Percentiles rank a stretch among this genome's conserved stretches.
phyloP scores from a whole-genome alignment of 805 yeast species.

The Candida ulmi region DNA sequence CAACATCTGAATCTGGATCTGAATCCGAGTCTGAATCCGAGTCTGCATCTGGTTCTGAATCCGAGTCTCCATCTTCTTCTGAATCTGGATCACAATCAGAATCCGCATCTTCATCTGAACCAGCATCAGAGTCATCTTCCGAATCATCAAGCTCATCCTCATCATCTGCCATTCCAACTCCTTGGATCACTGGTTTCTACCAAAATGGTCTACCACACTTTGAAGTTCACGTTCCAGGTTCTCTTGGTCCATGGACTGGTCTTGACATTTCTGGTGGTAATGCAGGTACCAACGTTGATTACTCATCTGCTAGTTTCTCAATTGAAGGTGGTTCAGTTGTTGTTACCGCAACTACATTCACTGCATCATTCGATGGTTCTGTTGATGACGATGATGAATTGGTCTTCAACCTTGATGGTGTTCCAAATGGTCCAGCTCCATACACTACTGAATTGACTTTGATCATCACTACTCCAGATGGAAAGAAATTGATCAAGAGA shows the following conservation, averaged over 20 bases:
- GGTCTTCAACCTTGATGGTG: conserved; percentile 41
- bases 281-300: conserved; percentile 28
- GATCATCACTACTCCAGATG: neutral
- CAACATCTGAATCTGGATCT: too few relatives aligned
- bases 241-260: conserved; percentile 57
- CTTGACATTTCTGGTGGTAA: conserved; percentile 53
- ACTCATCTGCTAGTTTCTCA: too few relatives aligned
- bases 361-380: conserved; percentile 34
- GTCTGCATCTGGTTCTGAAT: too few relatives aligned
- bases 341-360: too few relatives aligned
- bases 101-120: too few relatives aligned
- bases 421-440: conserved; percentile 60
- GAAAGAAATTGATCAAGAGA: conserved; percentile 15
- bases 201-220: conserved; percentile 36
- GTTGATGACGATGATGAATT: conserved; percentile 1
- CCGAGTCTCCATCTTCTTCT: neutral
- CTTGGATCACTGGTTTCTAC: conserved; percentile 20
- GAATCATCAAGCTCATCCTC: conserved; percentile 13
- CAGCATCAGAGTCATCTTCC: neutral
- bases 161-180: conserved; percentile 23
- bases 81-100: too few relatives aligned
- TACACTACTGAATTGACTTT: conserved; percentile 19
- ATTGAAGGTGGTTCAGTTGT: too few relatives aligned
- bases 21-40: too few relatives aligned
- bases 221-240: conserved; percentile 34